Evolutionary conservation across 352 stramenopile species (phyloP), one percentile per base, ranked within the genome.

Genomic region (Nothophytophthora sp.): DNA sequence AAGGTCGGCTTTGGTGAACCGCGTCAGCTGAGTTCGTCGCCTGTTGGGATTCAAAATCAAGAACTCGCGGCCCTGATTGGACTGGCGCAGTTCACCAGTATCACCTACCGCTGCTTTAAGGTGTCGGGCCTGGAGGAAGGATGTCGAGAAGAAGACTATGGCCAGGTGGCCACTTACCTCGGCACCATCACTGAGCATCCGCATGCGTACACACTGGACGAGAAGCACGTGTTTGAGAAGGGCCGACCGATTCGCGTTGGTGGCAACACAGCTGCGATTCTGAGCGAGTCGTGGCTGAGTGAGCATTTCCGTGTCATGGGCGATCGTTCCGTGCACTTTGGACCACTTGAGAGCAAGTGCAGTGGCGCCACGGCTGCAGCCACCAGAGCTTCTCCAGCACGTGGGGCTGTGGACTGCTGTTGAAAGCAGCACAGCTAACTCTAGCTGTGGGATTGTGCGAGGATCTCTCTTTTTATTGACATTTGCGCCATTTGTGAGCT

Each of bases 71-170:
- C 71, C n/a, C 81, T 90, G 36, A 69, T 95, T 27, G 77, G 74
- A 11, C 66, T 85, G 15, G 78, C 95, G 41, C 66, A 90, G 24
- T 97, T 97, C 54, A 95, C 81, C 56, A 88, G 71, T 23, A 86
- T 90, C 13, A 97, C 92, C 1, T 97, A 96, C 57, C 74, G 90
- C 8, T 78, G 95, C 47, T 97, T 96, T 66, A 96, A 97, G 63
- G 68, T 95, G 46, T 49, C 63, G 10, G 68, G 70, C 45, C 51
- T 88, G 8, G 76, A 90, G 53, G 63, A 49, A 37, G 55, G 63
- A n/a, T 30, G 37, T 7, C 62, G 81, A 49, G 96, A 92, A 64
- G 92, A 98, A 63, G 89, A 98, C 63, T 97, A 96, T 65, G 91
- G 89, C 23, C 83, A 98, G 50, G 83, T 89, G 22, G 89, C 96